These are phyloP conservation scores for Nectriaceae sp. DNA, from an alignment of 2,329 filamentous ascomycete genomes.

Conservation along the genomic window DNA sequence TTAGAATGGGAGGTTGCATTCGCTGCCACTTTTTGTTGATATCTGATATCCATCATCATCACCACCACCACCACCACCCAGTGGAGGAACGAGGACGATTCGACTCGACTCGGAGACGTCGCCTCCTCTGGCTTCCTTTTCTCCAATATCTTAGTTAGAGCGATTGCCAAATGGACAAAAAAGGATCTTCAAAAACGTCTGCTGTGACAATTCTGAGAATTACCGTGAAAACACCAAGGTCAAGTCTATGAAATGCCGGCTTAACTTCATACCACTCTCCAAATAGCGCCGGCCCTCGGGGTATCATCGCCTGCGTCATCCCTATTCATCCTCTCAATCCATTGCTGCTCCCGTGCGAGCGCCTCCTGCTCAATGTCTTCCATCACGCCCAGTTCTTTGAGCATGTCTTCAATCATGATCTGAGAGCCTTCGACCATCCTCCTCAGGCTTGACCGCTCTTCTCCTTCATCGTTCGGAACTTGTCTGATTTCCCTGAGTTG, in stretches of 20 bases:
- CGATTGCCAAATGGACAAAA: no score
- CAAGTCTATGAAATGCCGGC: background rate
- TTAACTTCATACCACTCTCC: constrained; percentile 40
- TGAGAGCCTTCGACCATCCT: constrained; percentile 50
- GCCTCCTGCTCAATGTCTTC: constrained; percentile 60
- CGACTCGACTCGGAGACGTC: background rate
- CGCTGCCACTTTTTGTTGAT: constrained; percentile 6
- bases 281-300: constrained; percentile 48
- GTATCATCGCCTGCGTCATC: constrained; percentile 39
- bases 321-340: constrained; percentile 58
- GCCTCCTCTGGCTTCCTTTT: background rate
- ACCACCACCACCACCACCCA: constrained; percentile 5
- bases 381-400: constrained; percentile 65
- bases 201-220: constrained; percentile 7
- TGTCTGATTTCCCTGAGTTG: constrained; percentile 50
- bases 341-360: constrained; percentile 55
- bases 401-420: constrained; percentile 57
- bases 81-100: constrained; percentile 5
- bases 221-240: background rate
- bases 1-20: constrained; percentile 19
- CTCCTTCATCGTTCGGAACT: constrained; percentile 8
- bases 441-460: constrained; percentile 41
- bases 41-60: constrained; percentile 13
- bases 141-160: no score
- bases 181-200: no score